Conservation (phyloP, 2,329 filamentous ascomycete species). For the Aureobasidium uvarum region DNA sequence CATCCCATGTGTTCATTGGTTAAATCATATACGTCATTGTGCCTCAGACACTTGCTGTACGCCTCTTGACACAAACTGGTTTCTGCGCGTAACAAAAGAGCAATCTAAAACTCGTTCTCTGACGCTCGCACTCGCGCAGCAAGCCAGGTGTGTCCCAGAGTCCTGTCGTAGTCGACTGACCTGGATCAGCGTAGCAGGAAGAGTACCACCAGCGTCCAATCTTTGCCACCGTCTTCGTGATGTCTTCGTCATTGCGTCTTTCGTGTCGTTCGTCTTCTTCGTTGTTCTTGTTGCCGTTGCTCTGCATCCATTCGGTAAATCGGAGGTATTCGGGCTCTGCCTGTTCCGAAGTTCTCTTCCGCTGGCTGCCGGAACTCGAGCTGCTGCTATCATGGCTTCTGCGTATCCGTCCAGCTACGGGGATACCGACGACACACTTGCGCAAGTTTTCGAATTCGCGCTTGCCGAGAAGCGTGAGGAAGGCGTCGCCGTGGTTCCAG, state of each 20-base stretch:
- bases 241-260: constrained; percentile 66
- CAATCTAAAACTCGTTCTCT: constrained; percentile 82
- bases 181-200: constrained; percentile 75
- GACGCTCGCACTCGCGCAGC: constrained; percentile 79
- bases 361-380: constrained; percentile 27
- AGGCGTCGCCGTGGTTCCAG: constrained; percentile 51
- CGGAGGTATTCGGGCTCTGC: constrained; percentile 15
- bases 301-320: constrained; percentile 10
- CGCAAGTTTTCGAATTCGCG: constrained; percentile 71
- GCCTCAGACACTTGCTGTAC: constrained; percentile 51
- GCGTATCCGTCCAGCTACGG: constrained; percentile 58
- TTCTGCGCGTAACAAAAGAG: constrained; percentile 90
- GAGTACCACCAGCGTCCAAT: constrained; percentile 98
- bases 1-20: constrained; percentile 4
- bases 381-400: constrained; percentile 37
- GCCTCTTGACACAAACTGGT: constrained; percentile 53
- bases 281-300: background rate
- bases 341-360: constrained; percentile 4
- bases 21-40: background rate
- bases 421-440: constrained; percentile 73
- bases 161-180: constrained; percentile 51
- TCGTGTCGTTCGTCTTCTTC: constrained; percentile 15
- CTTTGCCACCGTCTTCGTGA: constrained; percentile 86
- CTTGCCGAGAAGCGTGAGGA: constrained; percentile 65
- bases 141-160: constrained; percentile 78